These are phyloP conservation scores for Umbellularia californica DNA, from an alignment of 164 flowering plant species.

Conservation along the genomic window DNA sequence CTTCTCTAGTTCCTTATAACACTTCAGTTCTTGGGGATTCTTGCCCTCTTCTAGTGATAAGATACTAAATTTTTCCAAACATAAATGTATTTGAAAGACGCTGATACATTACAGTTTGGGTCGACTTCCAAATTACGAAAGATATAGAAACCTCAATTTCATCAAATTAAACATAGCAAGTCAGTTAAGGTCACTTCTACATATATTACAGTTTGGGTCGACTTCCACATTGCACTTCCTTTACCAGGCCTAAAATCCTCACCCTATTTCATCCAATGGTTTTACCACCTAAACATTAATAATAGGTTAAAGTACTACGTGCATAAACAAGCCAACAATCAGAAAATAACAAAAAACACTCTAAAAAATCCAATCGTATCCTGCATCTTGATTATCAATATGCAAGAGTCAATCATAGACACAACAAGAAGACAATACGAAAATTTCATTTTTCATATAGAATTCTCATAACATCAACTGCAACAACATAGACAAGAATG, in stretches of 20 bases:
- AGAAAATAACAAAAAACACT: background rate
- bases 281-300: background rate
- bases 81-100: no score
- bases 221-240: background rate
- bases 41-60: no score
- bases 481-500: background rate
- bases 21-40: no score
- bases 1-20: no score
- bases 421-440: background rate
- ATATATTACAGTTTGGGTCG: no score
- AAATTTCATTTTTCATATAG: background rate
- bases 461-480: background rate
- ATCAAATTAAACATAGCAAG: no score
- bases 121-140: no score
- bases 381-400: background rate
- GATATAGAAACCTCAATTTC: no score
- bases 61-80: no score
- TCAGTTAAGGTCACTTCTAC: no score
- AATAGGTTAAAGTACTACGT: background rate
- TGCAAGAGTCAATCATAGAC: background rate
- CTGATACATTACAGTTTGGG: no score
- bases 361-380: background rate
- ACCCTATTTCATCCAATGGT: background rate
- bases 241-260: background rate
- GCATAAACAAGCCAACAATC: background rate